Evolutionary conservation across 345 rosid genomes (phyloP).

Genomic region (Eucalyptus lansdowneana): DNA sequence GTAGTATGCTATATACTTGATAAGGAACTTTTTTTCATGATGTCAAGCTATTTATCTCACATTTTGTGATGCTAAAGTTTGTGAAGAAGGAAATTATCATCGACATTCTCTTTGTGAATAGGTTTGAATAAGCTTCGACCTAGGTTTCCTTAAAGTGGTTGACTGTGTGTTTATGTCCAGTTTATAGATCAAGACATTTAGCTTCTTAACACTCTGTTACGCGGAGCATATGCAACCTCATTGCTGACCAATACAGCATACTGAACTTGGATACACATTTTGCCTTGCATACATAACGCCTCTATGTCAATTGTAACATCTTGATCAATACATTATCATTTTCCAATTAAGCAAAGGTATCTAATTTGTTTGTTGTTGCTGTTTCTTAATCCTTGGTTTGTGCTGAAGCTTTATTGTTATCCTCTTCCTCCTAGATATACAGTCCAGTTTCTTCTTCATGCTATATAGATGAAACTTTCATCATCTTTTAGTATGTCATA

Average conservation of each 20-base stretch:
- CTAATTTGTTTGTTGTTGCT: background rate
- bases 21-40: too few species aligned
- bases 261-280: background rate
- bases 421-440: background rate
- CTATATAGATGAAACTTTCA: background rate
- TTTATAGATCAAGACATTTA: background rate
- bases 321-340: background rate
- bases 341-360: background rate
- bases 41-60: too few species aligned
- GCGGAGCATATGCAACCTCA: background rate
- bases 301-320: background rate
- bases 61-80: too few species aligned
- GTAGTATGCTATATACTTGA: too few species aligned
- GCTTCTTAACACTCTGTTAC: background rate
- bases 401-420: background rate
- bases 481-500: background rate
- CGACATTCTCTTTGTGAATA: too few species aligned
- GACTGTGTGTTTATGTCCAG: background rate
- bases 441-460: background rate
- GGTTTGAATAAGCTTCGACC: too few species aligned
- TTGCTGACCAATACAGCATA: background rate
- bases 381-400: background rate
- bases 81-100: too few species aligned
- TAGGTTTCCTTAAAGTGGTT: too few species aligned
- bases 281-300: background rate